phyloP scores from a whole-genome alignment of 2,329 filamentous ascomycete genomes.

The Falciphora oryzae region DNA sequence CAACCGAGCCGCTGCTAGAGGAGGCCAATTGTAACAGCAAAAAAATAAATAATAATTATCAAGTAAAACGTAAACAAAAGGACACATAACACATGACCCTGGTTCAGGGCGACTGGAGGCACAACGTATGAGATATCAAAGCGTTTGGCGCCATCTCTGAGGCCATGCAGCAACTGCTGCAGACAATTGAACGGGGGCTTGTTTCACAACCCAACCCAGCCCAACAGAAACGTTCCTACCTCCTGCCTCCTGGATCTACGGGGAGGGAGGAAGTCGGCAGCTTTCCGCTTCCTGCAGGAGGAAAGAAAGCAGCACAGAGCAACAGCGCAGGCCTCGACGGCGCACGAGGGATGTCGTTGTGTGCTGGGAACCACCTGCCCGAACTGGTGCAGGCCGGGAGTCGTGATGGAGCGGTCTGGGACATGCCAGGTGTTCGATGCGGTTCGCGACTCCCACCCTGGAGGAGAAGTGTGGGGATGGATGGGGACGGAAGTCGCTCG shows the following conservation, averaged over 20 bases:
- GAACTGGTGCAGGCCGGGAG: not conserved
- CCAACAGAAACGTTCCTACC: not conserved
- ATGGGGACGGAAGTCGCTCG: not conserved
- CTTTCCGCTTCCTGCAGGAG: not conserved
- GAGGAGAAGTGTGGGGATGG: not conserved
- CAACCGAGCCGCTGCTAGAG: too few species aligned
- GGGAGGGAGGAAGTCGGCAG: too few species aligned
- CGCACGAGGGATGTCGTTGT: not conserved
- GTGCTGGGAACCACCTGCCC: not conserved
- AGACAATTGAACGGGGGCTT: not conserved
- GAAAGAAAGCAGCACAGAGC: too few species aligned
- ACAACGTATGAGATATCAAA: not conserved
- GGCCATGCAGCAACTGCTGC: not conserved
- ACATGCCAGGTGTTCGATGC: not conserved
- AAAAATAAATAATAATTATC: not conserved
- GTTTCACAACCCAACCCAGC: not conserved
- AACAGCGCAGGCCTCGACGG: too few species aligned
- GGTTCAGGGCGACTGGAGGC: not conserved
- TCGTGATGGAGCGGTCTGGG: not conserved
- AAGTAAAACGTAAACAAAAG: too few species aligned
- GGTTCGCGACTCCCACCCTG: not conserved
- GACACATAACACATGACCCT: not conserved
- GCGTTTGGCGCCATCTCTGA: not conserved
- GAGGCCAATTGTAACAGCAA: too few species aligned
- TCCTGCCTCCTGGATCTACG: not conserved